Base-by-base conservation (phyloP, 2,329 filamentous ascomycete genomes). In the Onygena corvina region DNA sequence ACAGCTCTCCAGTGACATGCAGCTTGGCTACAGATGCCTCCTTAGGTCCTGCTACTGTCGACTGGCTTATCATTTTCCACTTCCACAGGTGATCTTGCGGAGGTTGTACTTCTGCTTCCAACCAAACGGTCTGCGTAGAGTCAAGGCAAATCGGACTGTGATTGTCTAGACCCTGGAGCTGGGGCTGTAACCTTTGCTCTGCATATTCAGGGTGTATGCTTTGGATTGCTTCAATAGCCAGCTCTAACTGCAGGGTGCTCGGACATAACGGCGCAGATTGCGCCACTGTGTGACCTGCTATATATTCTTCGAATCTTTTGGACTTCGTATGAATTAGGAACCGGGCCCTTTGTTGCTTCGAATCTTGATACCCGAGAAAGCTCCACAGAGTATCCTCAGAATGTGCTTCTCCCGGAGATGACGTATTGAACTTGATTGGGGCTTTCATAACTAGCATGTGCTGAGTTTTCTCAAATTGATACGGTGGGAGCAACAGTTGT, bases 381-480 rank as follows among this genome's bases (percentile, higher is more conserved):
- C 18, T 31, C 31, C 33, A 27, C 12, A 48, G 20, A 1, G 16
- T 16, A 14, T 27, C 27, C 6, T 21, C 18, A 9, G 31, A 3
- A n/a, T 9, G 7, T 31, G n/a, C n/a, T 38, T 9, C 8, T 8
- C 7, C 35, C 16, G 35, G 16, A 9, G 35, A 11, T 7, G 8
- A 8, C 8, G 8, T 9, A 7, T 8, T 9, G 7, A 38, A 8
- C 7, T 31, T 31, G n/a, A 7, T 7, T 8, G 7, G 7, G 7
- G 30, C 8, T 8, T 31, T 31, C n/a, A 18, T 21, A 31, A 18
- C 23, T 21, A n/a, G n/a, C n/a, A n/a, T n/a, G n/a, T 58, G 44
- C 1, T 12, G 1, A 0, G 50, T 61, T n/a, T 45, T 45, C 1
- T 14, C 40, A 25, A 45, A 45, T n/a, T 45, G 40, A 23, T 45